Evolutionary conservation across 441 rosid species (phyloP).

Genomic region (Theobroma grandiflorum): DNA sequence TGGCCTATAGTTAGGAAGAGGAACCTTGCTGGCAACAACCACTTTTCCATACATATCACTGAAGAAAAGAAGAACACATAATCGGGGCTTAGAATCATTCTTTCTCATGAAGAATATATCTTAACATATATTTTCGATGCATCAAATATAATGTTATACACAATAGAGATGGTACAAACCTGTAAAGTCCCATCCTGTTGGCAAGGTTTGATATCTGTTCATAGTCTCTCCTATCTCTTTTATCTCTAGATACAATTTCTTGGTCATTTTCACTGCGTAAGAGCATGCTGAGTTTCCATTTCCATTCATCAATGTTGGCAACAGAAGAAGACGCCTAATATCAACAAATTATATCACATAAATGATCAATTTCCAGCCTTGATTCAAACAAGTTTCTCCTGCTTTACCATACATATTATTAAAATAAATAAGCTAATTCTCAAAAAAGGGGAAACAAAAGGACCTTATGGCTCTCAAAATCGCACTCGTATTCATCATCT

Average conservation of each 20-base stretch:
- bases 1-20: slow-evolving; percentile 96
- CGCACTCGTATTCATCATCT: slow-evolving; percentile 92
- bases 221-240: slow-evolving; percentile 93
- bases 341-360: slow-evolving; percentile 2
- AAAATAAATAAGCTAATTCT: neutral
- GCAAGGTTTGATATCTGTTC: slow-evolving; percentile 92
- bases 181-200: slow-evolving; percentile 89
- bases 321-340: slow-evolving; percentile 91
- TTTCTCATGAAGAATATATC: neutral
- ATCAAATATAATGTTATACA: neutral
- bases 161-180: slow-evolving; percentile 45
- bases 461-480: slow-evolving; percentile 87
- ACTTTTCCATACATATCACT: slow-evolving; percentile 95
- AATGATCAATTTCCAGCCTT: neutral
- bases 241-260: slow-evolving; percentile 89
- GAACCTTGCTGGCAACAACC: slow-evolving; percentile 97
- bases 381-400: neutral
- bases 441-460: neutral
- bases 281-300: slow-evolving; percentile 90
- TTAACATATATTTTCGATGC: neutral
- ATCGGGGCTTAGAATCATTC: neutral
- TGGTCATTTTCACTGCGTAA: slow-evolving; percentile 74
- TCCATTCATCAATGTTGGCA: slow-evolving; percentile 95
- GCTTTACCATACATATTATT: neutral
- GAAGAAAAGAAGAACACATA: neutral